Percentiles rank a stretch among this genome's conserved stretches.
Conservation (phyloP, 2,329 filamentous ascomycete species). For the Orbilia brochopaga region DNA sequence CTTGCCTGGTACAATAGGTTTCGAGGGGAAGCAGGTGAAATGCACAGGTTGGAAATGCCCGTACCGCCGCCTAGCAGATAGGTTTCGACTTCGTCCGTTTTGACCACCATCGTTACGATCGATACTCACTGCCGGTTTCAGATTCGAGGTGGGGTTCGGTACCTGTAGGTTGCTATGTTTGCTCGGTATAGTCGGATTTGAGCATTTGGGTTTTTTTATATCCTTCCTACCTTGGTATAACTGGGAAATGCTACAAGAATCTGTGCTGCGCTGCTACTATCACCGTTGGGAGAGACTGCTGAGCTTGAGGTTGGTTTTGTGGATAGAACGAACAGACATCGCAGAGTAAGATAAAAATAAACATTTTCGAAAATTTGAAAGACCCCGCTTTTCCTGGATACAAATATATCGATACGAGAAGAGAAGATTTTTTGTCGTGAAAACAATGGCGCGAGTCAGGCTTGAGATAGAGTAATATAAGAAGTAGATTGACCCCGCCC, state of each 20-base stretch:
- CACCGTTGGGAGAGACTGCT: background rate
- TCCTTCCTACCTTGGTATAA: too few relatives aligned
- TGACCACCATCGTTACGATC: constrained; percentile 7
- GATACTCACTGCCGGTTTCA: background rate
- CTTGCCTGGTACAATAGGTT: background rate
- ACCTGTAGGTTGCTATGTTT: background rate
- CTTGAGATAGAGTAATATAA: constrained; percentile 4
- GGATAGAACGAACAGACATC: background rate
- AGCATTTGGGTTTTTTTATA: background rate
- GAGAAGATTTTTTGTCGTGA: background rate
- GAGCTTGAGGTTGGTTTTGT: background rate
- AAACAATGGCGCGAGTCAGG: background rate
- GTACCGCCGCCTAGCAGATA: constrained; percentile 17
- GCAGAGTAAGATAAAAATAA: constrained; percentile 4
- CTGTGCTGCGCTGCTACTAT: background rate
- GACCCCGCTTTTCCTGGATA: constrained; percentile 37
- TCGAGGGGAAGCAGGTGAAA: background rate
- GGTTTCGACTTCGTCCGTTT: constrained; percentile 24
- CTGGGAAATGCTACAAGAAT: background rate
- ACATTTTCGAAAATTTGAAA: constrained; percentile 38
- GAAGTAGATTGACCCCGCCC: constrained; percentile 4
- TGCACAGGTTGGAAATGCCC: background rate
- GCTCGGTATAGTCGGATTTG: background rate
- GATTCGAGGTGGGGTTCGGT: background rate
- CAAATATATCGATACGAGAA: constrained; percentile 4